Conservation (phyloP, 2,329 filamentous ascomycete genomes). For the Coleophoma eucalyptorum region DNA sequence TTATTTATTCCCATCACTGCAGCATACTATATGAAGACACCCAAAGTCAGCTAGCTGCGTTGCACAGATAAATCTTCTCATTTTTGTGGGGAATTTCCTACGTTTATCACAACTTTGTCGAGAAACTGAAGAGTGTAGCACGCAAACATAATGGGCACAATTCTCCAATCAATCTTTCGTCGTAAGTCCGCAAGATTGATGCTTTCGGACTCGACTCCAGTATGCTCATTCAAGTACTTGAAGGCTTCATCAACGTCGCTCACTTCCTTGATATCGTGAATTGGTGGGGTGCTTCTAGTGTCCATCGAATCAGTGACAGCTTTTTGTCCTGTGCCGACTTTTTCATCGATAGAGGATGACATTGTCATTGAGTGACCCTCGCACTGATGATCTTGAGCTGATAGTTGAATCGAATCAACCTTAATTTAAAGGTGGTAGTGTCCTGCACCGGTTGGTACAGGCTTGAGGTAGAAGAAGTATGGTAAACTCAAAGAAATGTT, state of each 20-base stretch:
- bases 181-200: constrained; percentile 43
- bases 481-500: no score
- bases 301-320: no score
- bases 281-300: background rate
- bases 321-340: no score
- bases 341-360: no score
- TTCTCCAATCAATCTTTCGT: constrained; percentile 53
- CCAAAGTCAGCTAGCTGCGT: no score
- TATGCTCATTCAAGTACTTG: constrained; percentile 29
- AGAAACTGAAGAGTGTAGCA: constrained; percentile 62
- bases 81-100: constrained; percentile 27
- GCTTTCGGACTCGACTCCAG: constrained; percentile 29
- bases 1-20: constrained; percentile 59
- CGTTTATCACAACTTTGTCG: constrained; percentile 62
- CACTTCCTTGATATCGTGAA: background rate
- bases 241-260: constrained; percentile 40
- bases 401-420: no score
- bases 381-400: no score
- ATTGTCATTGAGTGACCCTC: no score
- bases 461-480: no score
- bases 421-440: no score
- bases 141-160: constrained; percentile 58
- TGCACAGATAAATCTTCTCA: no score
- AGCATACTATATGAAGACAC: constrained; percentile 44
- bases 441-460: no score